phyloP scores from a whole-genome alignment of 1,284 basidiomycete species.

The Bondarzewia mesenterica region DNA sequence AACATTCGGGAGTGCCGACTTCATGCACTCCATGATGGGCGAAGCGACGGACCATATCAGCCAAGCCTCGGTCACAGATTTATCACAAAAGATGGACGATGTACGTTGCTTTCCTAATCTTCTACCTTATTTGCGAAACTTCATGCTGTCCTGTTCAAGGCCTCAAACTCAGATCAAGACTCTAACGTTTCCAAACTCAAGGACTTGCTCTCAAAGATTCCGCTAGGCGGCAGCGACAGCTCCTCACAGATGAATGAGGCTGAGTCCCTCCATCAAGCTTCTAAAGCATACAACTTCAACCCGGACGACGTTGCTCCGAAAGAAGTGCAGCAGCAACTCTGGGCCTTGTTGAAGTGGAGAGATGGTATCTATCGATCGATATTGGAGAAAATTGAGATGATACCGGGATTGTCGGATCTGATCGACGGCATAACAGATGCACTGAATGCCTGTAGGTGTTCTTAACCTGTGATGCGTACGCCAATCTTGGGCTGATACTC shows the following conservation, averaged over 20 bases:
- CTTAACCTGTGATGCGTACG: slow-evolving; percentile 24
- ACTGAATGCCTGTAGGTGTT: slow-evolving; percentile 50
- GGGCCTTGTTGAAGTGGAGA: slow-evolving; percentile 68
- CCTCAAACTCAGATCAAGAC: slow-evolving; percentile 23
- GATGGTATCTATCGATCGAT: slow-evolving; percentile 50
- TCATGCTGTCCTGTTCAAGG: slow-evolving; percentile 16
- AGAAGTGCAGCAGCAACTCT: slow-evolving; percentile 62
- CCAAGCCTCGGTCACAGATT: slow-evolving; percentile 76
- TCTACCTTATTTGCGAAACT: background rate
- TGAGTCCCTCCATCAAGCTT: slow-evolving; percentile 41
- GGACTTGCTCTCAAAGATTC: slow-evolving; percentile 42
- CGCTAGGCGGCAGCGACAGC: slow-evolving; percentile 36
- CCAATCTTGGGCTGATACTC: slow-evolving; percentile 16
- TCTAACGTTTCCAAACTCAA: slow-evolving; percentile 35
- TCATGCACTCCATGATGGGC: slow-evolving; percentile 57
- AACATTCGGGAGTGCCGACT: slow-evolving; percentile 77
- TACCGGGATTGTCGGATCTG: slow-evolving; percentile 63
- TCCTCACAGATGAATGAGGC: slow-evolving; percentile 44
- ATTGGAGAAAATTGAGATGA: slow-evolving; percentile 48
- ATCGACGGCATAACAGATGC: slow-evolving; percentile 59
- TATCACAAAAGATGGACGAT: slow-evolving; percentile 59
- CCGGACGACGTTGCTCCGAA: slow-evolving; percentile 55
- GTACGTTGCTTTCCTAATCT: slow-evolving; percentile 16
- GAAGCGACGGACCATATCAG: slow-evolving; percentile 58
- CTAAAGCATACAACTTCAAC: slow-evolving; percentile 48